Conservation (phyloP, 805 yeast species). For the Naumovozyma baii region DNA sequence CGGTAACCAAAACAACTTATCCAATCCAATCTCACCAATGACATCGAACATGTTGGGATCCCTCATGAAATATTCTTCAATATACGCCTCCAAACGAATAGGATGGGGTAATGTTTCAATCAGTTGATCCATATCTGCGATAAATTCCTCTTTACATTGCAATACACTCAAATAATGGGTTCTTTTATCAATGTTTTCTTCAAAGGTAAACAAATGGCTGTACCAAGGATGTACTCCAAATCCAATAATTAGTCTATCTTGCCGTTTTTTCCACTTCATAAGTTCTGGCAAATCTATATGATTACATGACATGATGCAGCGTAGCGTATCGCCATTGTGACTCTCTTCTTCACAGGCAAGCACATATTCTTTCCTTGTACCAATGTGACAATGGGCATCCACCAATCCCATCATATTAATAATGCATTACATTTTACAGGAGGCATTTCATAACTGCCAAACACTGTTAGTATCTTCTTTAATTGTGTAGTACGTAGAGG, state of each 20-base stretch:
- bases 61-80: conserved; percentile 16
- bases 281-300: conserved; percentile 19
- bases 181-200: conserved; percentile 25
- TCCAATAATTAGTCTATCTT: conserved; percentile 15
- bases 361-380: not conserved
- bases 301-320: conserved; percentile 6
- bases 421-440: too few species aligned
- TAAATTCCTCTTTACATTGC: conserved; percentile 24
- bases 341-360: not conserved
- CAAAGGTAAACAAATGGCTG: conserved; percentile 46
- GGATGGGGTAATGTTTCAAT: conserved; percentile 55
- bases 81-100: conserved; percentile 29
- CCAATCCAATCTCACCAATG: conserved; percentile 90
- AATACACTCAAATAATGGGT: conserved; percentile 53
- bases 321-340: conserved; percentile 2
- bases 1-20: conserved; percentile 65
- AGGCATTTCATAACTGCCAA: too few species aligned
- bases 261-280: not conserved
- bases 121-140: conserved; percentile 25
- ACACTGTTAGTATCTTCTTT: too few species aligned
- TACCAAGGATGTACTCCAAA: conserved; percentile 94
- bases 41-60: conserved; percentile 23
- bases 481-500: too few species aligned
- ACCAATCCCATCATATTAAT: too few species aligned
- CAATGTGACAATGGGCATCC: not conserved